Conservation (phyloP, 164 flowering plant genomes). For the Houttuynia cordata region DNA sequence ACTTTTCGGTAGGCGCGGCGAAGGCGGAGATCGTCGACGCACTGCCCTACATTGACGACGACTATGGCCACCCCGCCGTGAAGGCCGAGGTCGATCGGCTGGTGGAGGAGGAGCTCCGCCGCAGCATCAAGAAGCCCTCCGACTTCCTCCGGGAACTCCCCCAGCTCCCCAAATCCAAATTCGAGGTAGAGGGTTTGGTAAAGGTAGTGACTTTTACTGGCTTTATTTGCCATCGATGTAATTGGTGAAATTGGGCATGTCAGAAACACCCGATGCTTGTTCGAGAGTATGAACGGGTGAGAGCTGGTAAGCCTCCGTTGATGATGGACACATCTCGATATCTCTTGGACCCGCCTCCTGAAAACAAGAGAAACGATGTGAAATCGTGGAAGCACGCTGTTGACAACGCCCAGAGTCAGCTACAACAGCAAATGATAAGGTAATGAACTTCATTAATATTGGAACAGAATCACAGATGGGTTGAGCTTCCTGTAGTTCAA, state of each 20-base stretch:
- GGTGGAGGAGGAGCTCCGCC: conserved; percentile 88
- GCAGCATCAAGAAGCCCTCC: conserved; percentile 72
- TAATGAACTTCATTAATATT: conserved; percentile 5
- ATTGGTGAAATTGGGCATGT: not conserved
- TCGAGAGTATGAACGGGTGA: conserved; percentile 86
- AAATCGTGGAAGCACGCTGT: conserved; percentile 73
- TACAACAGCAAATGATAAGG: conserved; percentile 85
- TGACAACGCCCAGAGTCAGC: conserved; percentile 67
- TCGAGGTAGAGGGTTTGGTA: conserved; percentile 34
- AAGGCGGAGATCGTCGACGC: conserved; percentile 46
- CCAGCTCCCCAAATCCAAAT: conserved; percentile 40
- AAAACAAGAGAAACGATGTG: conserved; percentile 60
- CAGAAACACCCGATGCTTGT: conserved; percentile 94
- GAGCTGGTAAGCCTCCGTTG: conserved; percentile 79
- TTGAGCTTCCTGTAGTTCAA: too few species aligned
- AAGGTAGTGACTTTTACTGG: conserved; percentile 2
- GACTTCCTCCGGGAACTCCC: conserved; percentile 84
- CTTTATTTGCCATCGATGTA: not conserved
- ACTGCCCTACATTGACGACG: conserved; percentile 27
- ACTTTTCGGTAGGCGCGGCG: conserved; percentile 21
- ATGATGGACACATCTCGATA: conserved; percentile 63
- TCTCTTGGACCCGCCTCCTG: conserved; percentile 54
- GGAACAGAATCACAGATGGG: too few species aligned
- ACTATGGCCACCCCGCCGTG: conserved; percentile 57
- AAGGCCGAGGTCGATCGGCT: conserved; percentile 71